Evolutionary conservation across 345 rosid species (phyloP), one percentile per base, ranked within the genome.

Genomic region (Capsella bursapastoris): DNA sequence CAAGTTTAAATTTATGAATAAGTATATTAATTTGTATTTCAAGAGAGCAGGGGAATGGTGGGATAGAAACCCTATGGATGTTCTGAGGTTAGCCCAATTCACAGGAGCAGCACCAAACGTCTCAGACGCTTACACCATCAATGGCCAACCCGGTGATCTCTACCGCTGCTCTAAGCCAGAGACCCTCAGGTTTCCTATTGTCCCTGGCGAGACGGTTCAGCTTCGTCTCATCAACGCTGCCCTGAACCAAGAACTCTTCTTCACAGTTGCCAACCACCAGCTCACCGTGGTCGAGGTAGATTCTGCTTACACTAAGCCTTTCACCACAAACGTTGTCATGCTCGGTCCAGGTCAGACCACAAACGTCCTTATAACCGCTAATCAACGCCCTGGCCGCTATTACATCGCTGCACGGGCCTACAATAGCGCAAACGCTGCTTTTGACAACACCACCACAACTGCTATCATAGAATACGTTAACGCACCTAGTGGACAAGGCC

Each of bases 111-210:
- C 90, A 6, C 92, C 92, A 13, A 86, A 82, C 61, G 80, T 84
- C 4, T 89, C 95, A 0, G 95, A 89, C 61, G 92, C 95, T 69
- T 89, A 86, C 66, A 89, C 95, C 8, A 89, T 89, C 57, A 89
- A 89, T 22, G 95, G 95, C 12, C 81, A 81, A 38, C 87, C 95
- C 0, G 91, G 95, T 7, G 66, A 87, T 3, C 70, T 89, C 40
- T 48, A 88, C 22, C 71, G 70, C 10, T 89, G 91, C 69, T 71
- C 68, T 9, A 48, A 37, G 22, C 29, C 34, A 0, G 57, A 45
- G 57, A 70, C 74, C 13, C 5, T 25, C 34, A 59, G 35, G 22
- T 66, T 66, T 13, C 34, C 48, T 37, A 66, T 66, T 50, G 7
- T 40, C 48, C 59, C 79, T 8, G 86, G 93, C 8, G 84, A 88